Base-by-base conservation (phyloP, 2,329 filamentous ascomycete species). In the Waltergamsia citrina region DNA sequence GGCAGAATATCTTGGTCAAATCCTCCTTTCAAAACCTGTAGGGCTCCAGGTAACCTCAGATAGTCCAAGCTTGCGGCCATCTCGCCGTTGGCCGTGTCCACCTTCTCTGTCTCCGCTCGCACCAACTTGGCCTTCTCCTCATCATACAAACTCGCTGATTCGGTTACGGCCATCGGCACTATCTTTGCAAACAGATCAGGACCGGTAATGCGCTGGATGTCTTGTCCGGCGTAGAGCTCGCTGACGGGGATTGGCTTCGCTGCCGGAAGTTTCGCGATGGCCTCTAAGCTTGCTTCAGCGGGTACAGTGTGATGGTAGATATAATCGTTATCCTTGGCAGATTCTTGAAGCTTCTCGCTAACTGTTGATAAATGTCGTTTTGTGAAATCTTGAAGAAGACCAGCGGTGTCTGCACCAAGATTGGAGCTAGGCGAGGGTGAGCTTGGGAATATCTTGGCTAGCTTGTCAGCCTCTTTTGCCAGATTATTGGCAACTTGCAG, bases 41-140 rank as follows among this genome's bases (percentile, higher is more conserved):
- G 63, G 35, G 90, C 88, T 4, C 81, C 82, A 0, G 92, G 92
- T 10, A 98, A 67, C 48, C 93, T 85, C 25, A 98, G 63, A 50
- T 96, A 96, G 54, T 96, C 90, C 39, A 98, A 60, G 46, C 88
- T 94, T 12, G 92, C 86, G 3, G 84, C 90, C 84, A 98, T 93
- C 57, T 98, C 92, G 35, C 87, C 79, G 47, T 96, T 93, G 12
- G 92, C 90, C 22, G 81, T 80, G 47, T 96, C 90, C 2, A 94
- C 88, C 45, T 85, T 79, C 57, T 98, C 92, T 1, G 86, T 87
- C 59, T 98, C 93, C 3, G 90, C 90, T 37, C 92, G 77, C 26
- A 95, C 79, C 37, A 98, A 63, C 56, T 98, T 96, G 10, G 92
- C 92, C 60, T 98, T 98, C 56, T 98, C 92, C 58, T 98, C 92